Percentiles rank a stretch among this genome's conserved stretches.
phyloP scores from a whole-genome alignment of 1,139 yeast species.

The Hemisphaericaspora lyxosophila region DNA sequence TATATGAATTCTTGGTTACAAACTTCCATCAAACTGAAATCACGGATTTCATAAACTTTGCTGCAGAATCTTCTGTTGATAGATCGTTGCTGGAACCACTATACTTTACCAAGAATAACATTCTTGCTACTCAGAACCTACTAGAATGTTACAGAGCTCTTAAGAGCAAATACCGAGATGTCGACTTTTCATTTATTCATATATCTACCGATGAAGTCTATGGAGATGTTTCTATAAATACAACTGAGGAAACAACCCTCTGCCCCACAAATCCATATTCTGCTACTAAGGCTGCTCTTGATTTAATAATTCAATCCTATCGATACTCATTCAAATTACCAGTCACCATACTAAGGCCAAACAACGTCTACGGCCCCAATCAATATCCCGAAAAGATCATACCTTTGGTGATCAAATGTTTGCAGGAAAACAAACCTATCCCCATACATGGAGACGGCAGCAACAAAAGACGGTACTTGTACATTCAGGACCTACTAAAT shows the following conservation, averaged over 20 bases:
- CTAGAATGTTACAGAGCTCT: constrained; percentile 41
- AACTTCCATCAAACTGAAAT: constrained; percentile 19
- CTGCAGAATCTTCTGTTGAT: constrained; percentile 63
- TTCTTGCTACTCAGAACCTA: constrained; percentile 50
- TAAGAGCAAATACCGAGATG: constrained; percentile 6
- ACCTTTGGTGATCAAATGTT: constrained; percentile 28
- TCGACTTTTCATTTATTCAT: constrained; percentile 36
- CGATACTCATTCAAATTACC: constrained; percentile 45
- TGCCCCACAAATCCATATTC: constrained; percentile 62
- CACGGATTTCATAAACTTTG: constrained; percentile 49
- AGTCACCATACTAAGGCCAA: constrained; percentile 46
- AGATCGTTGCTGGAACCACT: constrained; percentile 48
- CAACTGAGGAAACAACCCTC: constrained; percentile 30
- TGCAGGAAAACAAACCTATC: constrained; percentile 20
- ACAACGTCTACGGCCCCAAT: constrained; percentile 56
- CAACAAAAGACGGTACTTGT: constrained; percentile 47
- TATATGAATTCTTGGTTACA: constrained; percentile 15
- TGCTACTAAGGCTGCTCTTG: constrained; percentile 59
- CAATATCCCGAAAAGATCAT: constrained; percentile 61
- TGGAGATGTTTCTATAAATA: constrained; percentile 38
- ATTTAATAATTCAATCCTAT: constrained; percentile 51
- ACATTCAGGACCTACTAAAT: constrained; percentile 46
- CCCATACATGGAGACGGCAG: constrained; percentile 51
- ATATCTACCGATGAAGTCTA: constrained; percentile 66
- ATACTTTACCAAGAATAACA: constrained; percentile 49